Evolutionary conservation across 495 filamentous ascomycete genomes (phyloP).

Genomic region (Mytilinidion resinicola): DNA sequence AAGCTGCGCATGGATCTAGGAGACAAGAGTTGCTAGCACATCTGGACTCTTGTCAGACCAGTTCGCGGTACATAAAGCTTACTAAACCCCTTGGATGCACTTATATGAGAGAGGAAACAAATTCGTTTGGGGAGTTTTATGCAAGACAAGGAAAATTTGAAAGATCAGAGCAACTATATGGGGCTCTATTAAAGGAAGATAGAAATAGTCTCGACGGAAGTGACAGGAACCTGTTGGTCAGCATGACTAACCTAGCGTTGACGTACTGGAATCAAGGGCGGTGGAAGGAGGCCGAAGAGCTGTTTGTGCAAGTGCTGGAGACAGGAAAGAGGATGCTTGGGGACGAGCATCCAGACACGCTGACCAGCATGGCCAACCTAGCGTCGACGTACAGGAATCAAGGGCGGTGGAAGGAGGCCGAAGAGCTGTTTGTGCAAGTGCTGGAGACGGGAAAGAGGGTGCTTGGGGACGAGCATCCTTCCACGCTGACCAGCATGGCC

Average conservation of each 20-base stretch:
- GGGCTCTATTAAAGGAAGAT: constrained; percentile 1
- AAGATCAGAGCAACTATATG: background rate
- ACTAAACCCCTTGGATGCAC: background rate
- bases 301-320: constrained; percentile 3
- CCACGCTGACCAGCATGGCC: constrained; percentile 6
- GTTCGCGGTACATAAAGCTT: background rate
- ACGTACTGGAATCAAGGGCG: constrained; percentile 8
- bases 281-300: constrained; percentile 11
- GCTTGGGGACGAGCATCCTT: no score
- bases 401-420: background rate
- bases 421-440: constrained; percentile 4
- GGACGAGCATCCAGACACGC: no score
- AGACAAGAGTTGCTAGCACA: constrained; percentile 1
- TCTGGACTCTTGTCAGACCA: background rate
- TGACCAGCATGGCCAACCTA: no score
- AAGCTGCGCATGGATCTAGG: constrained; percentile 1
- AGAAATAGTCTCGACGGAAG: background rate
- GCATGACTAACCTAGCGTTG: constrained; percentile 1
- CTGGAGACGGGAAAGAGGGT: constrained; percentile 4
- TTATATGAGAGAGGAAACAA: constrained; percentile 1
- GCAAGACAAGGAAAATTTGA: background rate
- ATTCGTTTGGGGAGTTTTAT: background rate
- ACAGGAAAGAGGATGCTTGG: background rate
- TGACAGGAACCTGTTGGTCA: background rate
- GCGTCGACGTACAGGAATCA: no score